These are phyloP conservation scores for Ceratobasidium sp. DNA, from an alignment of 1,284 basidiomycete genomes.

Conservation along the genomic window DNA sequence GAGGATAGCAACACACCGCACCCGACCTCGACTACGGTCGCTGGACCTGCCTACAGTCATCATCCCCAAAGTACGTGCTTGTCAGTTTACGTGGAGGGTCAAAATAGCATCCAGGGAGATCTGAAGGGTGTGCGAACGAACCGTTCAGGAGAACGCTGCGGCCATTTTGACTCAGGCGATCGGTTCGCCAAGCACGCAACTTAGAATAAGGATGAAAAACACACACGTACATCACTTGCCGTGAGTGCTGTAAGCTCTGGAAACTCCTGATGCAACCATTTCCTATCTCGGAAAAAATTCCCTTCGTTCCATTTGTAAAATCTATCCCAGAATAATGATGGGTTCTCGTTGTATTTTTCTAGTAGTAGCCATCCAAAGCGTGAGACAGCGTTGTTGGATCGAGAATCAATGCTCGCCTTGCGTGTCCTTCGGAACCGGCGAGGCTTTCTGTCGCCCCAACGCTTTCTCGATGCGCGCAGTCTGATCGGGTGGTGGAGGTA, in stretches of 20 bases:
- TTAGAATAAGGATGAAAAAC: background rate
- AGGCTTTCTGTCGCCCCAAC: slow-evolving; percentile 68
- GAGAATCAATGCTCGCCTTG: slow-evolving; percentile 51
- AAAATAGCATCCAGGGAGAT: too few relatives aligned
- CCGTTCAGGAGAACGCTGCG: background rate
- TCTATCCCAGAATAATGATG: slow-evolving; percentile 79
- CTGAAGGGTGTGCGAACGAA: background rate
- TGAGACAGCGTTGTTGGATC: background rate
- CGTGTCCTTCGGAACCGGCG: slow-evolving; percentile 72
- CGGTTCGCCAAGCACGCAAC: background rate
- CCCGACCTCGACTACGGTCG: slow-evolving; percentile 81
- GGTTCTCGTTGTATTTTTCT: slow-evolving; percentile 73
- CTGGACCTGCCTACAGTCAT: slow-evolving; percentile 69
- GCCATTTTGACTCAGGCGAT: background rate
- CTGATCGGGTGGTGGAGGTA: slow-evolving; percentile 82
- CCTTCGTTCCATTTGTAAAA: slow-evolving; percentile 85
- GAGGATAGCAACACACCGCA: slow-evolving; percentile 64
- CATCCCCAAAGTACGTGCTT: slow-evolving; percentile 34
- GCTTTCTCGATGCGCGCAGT: slow-evolving; percentile 70
- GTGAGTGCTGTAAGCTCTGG: slow-evolving; percentile 80
- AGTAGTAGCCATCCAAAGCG: background rate
- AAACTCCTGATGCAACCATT: slow-evolving; percentile 95
- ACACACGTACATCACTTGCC: slow-evolving; percentile 63
- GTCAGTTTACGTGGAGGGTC: background rate
- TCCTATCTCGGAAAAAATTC: slow-evolving; percentile 92